Percentiles rank a stretch among this genome's conserved stretches.
phyloP scores from a whole-genome alignment of 305 asterid genomes.

The Euphrasia arctica region DNA sequence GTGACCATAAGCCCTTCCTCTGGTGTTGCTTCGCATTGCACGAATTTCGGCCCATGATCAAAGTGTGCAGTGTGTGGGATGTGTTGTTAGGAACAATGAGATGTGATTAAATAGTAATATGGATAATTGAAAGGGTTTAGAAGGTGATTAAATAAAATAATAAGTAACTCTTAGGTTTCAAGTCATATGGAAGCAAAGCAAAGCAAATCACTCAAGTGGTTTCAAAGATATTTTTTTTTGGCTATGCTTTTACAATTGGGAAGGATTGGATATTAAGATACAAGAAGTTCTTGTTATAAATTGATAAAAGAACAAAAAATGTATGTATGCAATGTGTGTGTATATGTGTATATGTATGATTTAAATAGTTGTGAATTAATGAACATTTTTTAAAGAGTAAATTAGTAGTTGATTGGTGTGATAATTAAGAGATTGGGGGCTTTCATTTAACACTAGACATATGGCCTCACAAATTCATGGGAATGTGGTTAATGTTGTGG shows the following conservation, averaged over 20 bases:
- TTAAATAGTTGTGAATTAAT: background rate
- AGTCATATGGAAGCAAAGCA: background rate
- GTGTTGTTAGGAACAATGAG: background rate
- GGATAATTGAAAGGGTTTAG: background rate
- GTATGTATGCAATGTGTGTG: background rate
- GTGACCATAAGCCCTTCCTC: slow-evolving; percentile 83
- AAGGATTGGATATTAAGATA: background rate
- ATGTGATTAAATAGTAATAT: background rate
- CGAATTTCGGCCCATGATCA: slow-evolving; percentile 67
- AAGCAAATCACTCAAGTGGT: background rate
- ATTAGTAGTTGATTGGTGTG: background rate
- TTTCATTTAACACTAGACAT: background rate
- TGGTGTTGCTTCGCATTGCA: slow-evolving; percentile 61
- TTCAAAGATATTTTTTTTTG: background rate
- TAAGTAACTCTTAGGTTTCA: background rate
- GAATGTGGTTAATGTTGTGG: background rate
- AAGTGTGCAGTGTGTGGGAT: background rate
- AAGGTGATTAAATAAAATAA: background rate
- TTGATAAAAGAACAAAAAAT: too few relatives aligned
- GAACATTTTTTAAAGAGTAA: background rate
- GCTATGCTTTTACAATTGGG: background rate
- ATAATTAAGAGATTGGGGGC: background rate
- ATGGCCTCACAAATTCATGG: background rate
- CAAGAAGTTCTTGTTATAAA: too few relatives aligned
- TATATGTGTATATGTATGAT: background rate